Base-by-base conservation (phyloP, 805 yeast species). In the Kazachstania africana region DNA sequence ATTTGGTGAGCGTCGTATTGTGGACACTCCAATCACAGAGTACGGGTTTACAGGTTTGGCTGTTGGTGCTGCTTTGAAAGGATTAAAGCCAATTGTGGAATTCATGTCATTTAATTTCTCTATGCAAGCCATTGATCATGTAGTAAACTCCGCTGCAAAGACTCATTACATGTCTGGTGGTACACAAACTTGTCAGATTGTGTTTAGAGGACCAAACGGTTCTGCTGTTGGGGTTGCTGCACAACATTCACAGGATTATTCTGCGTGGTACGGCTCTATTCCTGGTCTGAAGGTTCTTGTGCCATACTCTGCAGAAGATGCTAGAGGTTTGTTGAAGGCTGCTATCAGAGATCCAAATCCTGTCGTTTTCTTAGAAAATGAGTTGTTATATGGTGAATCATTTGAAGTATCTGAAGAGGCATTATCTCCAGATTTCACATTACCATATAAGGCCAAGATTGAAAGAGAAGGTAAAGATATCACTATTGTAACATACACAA, bases 221-320 rank as follows among this genome's bases (percentile, higher is more conserved):
- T 95, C 98, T 30, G 95, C 98, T 47, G 96, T 96, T 30, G 97
- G 97, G 74, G 98, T 91, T 48, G 99, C 75, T 50, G 99, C 99
- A 37, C 99, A 91, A 66, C 99, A 91, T 67, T 91, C 98, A 17
- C 99, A 91, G 67, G 94, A 85, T 66, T 91, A 75, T 62, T 71
- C 95, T 35, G 85, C 95, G 33, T 91, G 98, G 98, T 91, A 91
- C 65, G 97, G 95, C 45, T 68, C 93, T 32, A 85, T 91, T 49
- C 99, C 99, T 39, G 99, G 99, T 59, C 71, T 91, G 59, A 91
- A 91, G 70, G 99, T 91, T 26, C 65, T 91, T 31, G 83, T 94
- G 28, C 99, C 99, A 33, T 91, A 77, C 68, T 75, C 91, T 33
- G 80, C 97, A 31, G 95, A 81, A 65, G 99, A 91, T 63, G 80